Evolutionary conservation across 176 grass and related monocot species (phyloP).

Genomic region (Tuctoria greenei): DNA sequence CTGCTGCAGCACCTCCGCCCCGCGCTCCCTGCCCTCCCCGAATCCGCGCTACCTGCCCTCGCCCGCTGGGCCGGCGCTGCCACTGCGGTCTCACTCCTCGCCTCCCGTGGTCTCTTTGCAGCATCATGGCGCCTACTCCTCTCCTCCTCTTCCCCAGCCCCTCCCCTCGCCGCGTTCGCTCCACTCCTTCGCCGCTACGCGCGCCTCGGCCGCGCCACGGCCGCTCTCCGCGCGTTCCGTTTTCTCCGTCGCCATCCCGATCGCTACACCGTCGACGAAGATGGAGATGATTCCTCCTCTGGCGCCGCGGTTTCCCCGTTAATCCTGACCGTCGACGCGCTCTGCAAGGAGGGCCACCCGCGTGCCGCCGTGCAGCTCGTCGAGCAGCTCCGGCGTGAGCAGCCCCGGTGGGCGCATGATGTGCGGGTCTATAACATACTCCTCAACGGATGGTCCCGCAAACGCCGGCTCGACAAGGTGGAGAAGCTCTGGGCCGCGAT

Average conservation of each 20-base stretch:
- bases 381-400: slow-evolving; percentile 36
- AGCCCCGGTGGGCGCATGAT: slow-evolving; percentile 28
- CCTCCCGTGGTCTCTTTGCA: slow-evolving; percentile 53
- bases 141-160: background rate
- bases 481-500: slow-evolving; percentile 69
- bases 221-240: slow-evolving; percentile 58
- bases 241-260: slow-evolving; percentile 55
- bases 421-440: slow-evolving; percentile 70
- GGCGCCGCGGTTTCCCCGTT: slow-evolving; percentile 18
- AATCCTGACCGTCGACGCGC: slow-evolving; percentile 60
- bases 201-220: slow-evolving; percentile 43
- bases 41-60: slow-evolving; percentile 46
- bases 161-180: slow-evolving; percentile 56
- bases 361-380: slow-evolving; percentile 52
- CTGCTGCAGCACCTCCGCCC: slow-evolving; percentile 38
- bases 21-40: slow-evolving; percentile 32
- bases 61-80: slow-evolving; percentile 56
- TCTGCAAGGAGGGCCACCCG: slow-evolving; percentile 77
- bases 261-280: background rate
- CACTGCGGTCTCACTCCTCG: slow-evolving; percentile 56
- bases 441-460: slow-evolving; percentile 69
- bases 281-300: background rate
- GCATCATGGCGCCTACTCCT: slow-evolving; percentile 71
- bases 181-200: slow-evolving; percentile 70
- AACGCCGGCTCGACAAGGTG: slow-evolving; percentile 54